Evolutionary conservation across 2,329 filamentous ascomycete genomes (phyloP).

Genomic region (Ceratocystis destructans): DNA sequence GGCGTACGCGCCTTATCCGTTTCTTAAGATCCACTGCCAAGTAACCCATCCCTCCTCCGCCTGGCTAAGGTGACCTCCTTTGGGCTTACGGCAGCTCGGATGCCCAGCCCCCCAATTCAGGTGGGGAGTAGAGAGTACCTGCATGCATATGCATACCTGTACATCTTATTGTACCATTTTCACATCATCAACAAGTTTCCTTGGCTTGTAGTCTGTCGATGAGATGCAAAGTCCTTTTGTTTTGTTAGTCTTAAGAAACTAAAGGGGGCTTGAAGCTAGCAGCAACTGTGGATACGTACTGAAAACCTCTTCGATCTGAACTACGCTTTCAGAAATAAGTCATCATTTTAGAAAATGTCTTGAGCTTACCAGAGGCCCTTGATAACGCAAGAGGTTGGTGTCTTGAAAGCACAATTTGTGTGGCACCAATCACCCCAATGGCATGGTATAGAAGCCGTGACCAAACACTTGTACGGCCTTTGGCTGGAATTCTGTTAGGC

Average conservation of each 20-base stretch:
- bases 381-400: not conserved
- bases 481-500: not conserved
- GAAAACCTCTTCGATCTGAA: not conserved
- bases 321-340: not conserved
- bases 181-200: not conserved
- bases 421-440: too few species aligned
- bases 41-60: not conserved
- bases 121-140: not conserved
- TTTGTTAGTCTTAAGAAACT: not conserved
- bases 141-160: slow-evolving; percentile 8
- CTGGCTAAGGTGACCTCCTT: not conserved
- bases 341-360: too few species aligned
- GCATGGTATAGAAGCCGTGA: not conserved
- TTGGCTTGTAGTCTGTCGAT: too few species aligned
- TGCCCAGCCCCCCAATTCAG: not conserved
- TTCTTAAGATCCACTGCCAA: not conserved
- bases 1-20: not conserved
- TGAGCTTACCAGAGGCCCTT: too few species aligned
- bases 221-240: not conserved
- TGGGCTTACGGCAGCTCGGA: not conserved
- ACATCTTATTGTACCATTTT: not conserved
- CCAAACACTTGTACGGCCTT: not conserved
- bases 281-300: not conserved
- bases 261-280: not conserved
- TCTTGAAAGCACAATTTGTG: not conserved